Evolutionary conservation across 805 yeast genomes (phyloP), one percentile per base, ranked within the genome.

Genomic region (Wickerhamomyces sydowiorum): DNA sequence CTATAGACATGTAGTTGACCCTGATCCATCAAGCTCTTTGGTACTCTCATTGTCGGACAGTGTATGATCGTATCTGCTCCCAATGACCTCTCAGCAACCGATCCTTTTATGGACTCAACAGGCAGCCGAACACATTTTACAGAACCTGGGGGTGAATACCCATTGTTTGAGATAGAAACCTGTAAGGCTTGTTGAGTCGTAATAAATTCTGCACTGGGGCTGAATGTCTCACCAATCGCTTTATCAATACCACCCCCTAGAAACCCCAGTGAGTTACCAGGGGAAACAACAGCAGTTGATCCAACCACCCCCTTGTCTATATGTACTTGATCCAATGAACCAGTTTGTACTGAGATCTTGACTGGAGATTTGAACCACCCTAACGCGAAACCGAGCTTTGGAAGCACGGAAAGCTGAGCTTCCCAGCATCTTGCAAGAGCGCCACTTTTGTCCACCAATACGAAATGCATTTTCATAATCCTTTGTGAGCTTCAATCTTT

Each of bases 201-300:
- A 22, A 41, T 39, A 53, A 59, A 50, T 3, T 45, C 25, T 19
- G 34, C 34, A 24, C n/a, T 17, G 1, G 32, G 27, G n/a, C 41
- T 39, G 45, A 60, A 66, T 23, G 57, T 43, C 4, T 50, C 44
- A 2, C 67, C 65, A n/a, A 68, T 43, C 1, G 61, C 61, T 35
- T 44, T 45, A 42, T 68, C 73, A 35, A 67, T 56, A 1, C 73
- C 73, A 7, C 73, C 73, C 4, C 66, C 65, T 61, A 68, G 57
- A 18, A 51, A 53, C 1, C 71, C 72, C 7, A 64, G 41, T 3
- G 68, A 60, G 49, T 68, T 68, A 2, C 72, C 73, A 1, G 72
- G 72, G 1, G 70, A 65, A 0, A 68, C 57, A n/a, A 68, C 52
- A 2, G 66, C 61, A 4, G 50, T 42, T 8, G 35, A 13, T 32